phyloP scores from a whole-genome alignment of 257 asterid species.

The Solanum sparsipilum region DNA sequence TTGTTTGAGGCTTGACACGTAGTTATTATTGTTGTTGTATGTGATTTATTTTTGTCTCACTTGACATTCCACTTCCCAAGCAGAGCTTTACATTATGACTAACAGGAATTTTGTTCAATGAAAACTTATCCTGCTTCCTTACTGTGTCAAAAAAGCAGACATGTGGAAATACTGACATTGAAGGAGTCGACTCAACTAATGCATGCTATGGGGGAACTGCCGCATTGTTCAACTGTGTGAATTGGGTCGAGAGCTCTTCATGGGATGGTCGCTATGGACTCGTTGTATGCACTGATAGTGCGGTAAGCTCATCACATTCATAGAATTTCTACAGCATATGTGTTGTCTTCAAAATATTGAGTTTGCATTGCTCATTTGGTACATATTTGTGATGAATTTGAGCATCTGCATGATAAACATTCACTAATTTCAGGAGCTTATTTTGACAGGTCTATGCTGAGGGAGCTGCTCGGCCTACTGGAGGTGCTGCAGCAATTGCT shows the following conservation, averaged over 20 bases:
- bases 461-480: conserved; percentile 99
- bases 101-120: neutral
- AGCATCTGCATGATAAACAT: neutral
- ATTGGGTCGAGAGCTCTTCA: conserved; percentile 96
- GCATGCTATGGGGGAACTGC: conserved; percentile 99
- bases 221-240: conserved; percentile 86
- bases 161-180: conserved; percentile 87
- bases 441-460: conserved; percentile 87
- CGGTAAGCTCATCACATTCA: conserved; percentile 48
- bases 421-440: neutral
- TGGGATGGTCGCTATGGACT: conserved; percentile 99
- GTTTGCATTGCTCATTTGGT: neutral
- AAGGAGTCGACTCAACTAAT: conserved; percentile 95
- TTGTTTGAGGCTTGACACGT: neutral
- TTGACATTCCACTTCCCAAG: neutral
- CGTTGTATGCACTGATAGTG: conserved; percentile 98
- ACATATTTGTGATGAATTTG: neutral
- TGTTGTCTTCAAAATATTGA: neutral
- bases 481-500: conserved; percentile 98
- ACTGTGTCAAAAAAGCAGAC: conserved; percentile 36
- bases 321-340: neutral
- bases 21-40: neutral
- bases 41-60: neutral
- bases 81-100: neutral
- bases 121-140: conserved; percentile 4